Conservation (phyloP, 768 basidiomycete species). For the Hortiboletus flavorubellus region DNA sequence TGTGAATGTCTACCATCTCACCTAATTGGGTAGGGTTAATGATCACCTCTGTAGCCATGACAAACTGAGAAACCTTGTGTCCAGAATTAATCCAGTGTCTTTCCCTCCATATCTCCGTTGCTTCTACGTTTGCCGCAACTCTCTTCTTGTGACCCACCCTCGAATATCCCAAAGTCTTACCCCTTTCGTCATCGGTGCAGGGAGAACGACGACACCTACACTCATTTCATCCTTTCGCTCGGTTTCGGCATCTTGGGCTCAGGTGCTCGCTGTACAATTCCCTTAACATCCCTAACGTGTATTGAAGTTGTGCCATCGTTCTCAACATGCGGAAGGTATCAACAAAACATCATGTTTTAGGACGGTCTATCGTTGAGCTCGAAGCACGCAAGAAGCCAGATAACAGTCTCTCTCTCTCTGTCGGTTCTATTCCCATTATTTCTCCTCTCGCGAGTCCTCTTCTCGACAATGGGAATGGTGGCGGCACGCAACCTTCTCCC, state of each 20-base stretch:
- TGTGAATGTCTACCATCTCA: background rate
- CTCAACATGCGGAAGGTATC: conserved; percentile 13
- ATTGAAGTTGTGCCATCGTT: conserved; percentile 7
- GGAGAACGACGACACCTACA: conserved; percentile 17
- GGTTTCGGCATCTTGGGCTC: conserved; percentile 8
- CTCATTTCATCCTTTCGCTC: conserved; percentile 22
- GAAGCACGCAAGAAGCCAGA: conserved; percentile 38
- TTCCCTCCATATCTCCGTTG: conserved; percentile 10
- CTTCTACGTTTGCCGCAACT: background rate
- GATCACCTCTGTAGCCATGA: conserved; percentile 22
- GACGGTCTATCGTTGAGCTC: conserved; percentile 16
- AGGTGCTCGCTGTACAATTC: background rate
- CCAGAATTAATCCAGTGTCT: conserved; percentile 3
- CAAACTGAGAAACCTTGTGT: conserved; percentile 9
- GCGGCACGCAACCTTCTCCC: conserved; percentile 1
- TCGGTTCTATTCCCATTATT: conserved; percentile 28
- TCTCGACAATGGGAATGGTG: conserved; percentile 20
- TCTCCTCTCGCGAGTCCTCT: conserved; percentile 36
- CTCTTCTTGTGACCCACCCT: conserved; percentile 1
- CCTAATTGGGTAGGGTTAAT: background rate
- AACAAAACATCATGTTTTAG: conserved; percentile 10
- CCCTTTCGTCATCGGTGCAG: conserved; percentile 8
- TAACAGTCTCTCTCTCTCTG: conserved; percentile 33
- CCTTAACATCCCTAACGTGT: background rate
- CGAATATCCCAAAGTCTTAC: background rate